These are phyloP conservation scores for Eucalyptus viminalis DNA, from an alignment of 345 rosid genomes.

Conservation along the genomic window DNA sequence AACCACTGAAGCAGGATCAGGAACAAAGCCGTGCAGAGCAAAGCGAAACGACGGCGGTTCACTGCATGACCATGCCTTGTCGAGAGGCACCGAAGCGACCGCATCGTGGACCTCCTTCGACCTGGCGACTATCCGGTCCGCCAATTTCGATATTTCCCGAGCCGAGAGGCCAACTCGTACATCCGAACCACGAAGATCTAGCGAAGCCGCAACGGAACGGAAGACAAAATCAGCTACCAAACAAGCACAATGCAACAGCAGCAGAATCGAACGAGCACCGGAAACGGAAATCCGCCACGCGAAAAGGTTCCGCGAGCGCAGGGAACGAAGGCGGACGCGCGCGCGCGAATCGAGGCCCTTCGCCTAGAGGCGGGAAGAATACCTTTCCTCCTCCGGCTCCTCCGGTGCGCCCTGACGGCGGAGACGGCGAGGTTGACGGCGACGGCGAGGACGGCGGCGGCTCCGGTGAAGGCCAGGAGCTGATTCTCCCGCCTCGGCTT, in stretches of 20 bases:
- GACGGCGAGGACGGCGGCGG: constrained; percentile 55
- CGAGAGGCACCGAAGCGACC: constrained; percentile 70
- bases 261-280: background rate
- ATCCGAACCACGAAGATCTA: constrained; percentile 63
- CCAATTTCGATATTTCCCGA: constrained; percentile 55
- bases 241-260: background rate
- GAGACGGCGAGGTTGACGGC: constrained; percentile 53
- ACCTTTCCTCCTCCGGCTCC: constrained; percentile 52
- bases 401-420: constrained; percentile 43
- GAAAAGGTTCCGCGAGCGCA: background rate
- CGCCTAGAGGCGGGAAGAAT: background rate
- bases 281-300: background rate
- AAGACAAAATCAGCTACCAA: background rate
- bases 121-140: constrained; percentile 44
- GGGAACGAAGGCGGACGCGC: background rate
- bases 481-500: constrained; percentile 27
- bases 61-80: constrained; percentile 32
- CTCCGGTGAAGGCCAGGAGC: constrained; percentile 58
- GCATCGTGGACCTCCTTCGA: constrained; percentile 64
- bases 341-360: background rate
- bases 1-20: background rate
- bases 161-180: constrained; percentile 62
- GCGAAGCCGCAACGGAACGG: background rate
- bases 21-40: background rate
- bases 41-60: background rate